Evolutionary conservation across 768 basidiomycete species (phyloP).

Genomic region (Gymnopilus junonius): DNA sequence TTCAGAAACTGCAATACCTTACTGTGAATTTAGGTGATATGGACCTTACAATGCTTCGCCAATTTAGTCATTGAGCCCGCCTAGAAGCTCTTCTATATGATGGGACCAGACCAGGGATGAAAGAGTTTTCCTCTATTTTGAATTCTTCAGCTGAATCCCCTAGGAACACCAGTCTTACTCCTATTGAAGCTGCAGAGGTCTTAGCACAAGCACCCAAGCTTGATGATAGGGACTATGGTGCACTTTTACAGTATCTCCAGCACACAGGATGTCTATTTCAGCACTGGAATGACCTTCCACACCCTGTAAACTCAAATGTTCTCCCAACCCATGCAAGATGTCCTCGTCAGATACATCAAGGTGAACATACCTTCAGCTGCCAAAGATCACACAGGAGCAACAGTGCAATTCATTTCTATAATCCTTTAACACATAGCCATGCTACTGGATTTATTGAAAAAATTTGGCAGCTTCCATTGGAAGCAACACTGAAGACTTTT

Average conservation of each 20-base stretch:
- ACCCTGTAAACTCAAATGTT: slow-evolving; percentile 5
- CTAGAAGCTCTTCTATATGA: neutral
- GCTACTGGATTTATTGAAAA: neutral
- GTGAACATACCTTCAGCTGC: slow-evolving; percentile 24
- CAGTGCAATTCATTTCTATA: slow-evolving; percentile 21
- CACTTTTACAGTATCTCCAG: slow-evolving; percentile 21
- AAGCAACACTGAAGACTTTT: slow-evolving; percentile 23
- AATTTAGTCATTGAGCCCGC: neutral
- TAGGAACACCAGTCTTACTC: neutral
- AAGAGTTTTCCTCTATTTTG: neutral
- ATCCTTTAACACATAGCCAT: neutral
- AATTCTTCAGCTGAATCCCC: neutral
- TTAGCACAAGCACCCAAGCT: slow-evolving; percentile 13
- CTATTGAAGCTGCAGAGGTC: too few species aligned
- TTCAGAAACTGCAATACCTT: neutral
- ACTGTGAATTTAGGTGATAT: slow-evolving; percentile 7
- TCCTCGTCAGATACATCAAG: slow-evolving; percentile 13
- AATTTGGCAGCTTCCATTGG: slow-evolving; percentile 20
- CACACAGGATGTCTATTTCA: slow-evolving; percentile 14
- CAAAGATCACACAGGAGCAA: slow-evolving; percentile 21
- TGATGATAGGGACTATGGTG: slow-evolving; percentile 12
- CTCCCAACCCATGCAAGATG: slow-evolving; percentile 19
- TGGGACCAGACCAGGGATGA: neutral
- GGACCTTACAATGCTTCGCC: slow-evolving; percentile 19
- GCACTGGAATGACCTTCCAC: slow-evolving; percentile 12